These are phyloP conservation scores for Ophiostoma novo-ulmi DNA, from an alignment of 2,329 filamentous ascomycete genomes.

Conservation along the genomic window DNA sequence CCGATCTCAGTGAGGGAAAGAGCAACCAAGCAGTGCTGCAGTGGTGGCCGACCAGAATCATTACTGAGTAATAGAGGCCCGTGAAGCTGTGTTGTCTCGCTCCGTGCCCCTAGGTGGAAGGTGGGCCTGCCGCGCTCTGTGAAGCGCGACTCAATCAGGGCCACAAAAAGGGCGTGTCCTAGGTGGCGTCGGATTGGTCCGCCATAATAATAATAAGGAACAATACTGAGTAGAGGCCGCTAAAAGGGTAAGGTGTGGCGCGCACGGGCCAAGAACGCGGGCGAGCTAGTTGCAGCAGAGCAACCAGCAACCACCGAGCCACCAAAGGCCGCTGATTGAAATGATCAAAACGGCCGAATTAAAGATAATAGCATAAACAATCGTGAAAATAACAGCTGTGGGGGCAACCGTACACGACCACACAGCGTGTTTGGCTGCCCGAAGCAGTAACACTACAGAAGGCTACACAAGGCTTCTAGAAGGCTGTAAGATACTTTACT, in stretches of 20 bases:
- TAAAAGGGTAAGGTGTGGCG: slow-evolving; percentile 26
- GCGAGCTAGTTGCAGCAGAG: slow-evolving; percentile 26
- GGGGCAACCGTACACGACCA: not conserved
- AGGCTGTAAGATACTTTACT: slow-evolving; percentile 6
- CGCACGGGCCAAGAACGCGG: slow-evolving; percentile 29
- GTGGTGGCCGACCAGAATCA: not conserved
- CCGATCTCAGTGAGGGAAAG: not conserved
- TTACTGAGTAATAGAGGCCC: too few species aligned
- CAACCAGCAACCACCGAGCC: slow-evolving; percentile 22
- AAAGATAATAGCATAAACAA: slow-evolving; percentile 21
- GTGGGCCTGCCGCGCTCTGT: slow-evolving; percentile 12
- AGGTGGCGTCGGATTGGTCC: slow-evolving; percentile 28
- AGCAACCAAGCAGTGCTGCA: not conserved
- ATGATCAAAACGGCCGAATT: slow-evolving; percentile 4
- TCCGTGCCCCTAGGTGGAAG: not conserved
- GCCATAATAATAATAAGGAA: slow-evolving; percentile 29
- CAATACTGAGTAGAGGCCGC: slow-evolving; percentile 25
- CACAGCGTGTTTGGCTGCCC: slow-evolving; percentile 15
- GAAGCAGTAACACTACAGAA: slow-evolving; percentile 26
- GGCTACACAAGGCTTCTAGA: slow-evolving; percentile 25
- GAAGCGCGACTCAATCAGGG: slow-evolving; percentile 9
- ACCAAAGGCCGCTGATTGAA: not conserved
- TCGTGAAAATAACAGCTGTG: slow-evolving; percentile 19
- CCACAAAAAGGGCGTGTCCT: slow-evolving; percentile 26
- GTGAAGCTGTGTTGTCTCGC: slow-evolving; percentile 6